These are phyloP conservation scores for Fusarium albosuccineum DNA, from an alignment of 2,329 filamentous ascomycete genomes.

Conservation along the genomic window DNA sequence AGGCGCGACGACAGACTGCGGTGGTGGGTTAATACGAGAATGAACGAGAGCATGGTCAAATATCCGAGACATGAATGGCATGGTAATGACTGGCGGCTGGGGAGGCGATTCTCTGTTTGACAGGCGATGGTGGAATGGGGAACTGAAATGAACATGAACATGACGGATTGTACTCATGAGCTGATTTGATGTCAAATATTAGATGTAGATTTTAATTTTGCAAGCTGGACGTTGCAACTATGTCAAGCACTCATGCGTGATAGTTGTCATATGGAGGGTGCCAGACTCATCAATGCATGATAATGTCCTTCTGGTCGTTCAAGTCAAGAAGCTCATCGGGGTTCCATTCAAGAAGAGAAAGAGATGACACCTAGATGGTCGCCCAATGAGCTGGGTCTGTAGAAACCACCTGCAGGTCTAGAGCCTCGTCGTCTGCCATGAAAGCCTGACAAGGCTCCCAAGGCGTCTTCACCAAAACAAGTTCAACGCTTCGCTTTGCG, in stretches of 20 bases:
- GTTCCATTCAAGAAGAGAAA: no score
- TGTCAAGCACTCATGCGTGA: neutral
- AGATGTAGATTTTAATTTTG: conserved; percentile 38
- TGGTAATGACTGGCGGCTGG: conserved; percentile 2
- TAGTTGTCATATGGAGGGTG: no score
- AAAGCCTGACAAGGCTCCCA: no score
- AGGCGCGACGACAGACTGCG: conserved; percentile 47
- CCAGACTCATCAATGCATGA: no score
- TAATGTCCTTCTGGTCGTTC: no score
- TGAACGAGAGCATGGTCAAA: neutral
- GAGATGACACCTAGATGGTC: no score
- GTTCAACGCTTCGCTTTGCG: no score
- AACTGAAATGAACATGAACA: conserved; percentile 19
- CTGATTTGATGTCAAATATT: conserved; percentile 16
- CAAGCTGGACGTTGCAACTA: conserved; percentile 11
- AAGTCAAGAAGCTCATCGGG: no score
- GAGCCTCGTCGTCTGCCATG: no score
- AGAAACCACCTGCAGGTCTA: no score
- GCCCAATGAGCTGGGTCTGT: no score
- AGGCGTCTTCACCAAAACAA: no score
- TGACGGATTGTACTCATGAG: conserved; percentile 26
- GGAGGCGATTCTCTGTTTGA: conserved; percentile 16
- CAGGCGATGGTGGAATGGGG: conserved; percentile 29
- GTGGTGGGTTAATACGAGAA: conserved; percentile 43
- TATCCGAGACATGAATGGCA: neutral